Evolutionary conservation across 208 protist species (phyloP), one percentile per base, ranked within the genome.

Genomic region (Crithidia acanthocephali): DNA sequence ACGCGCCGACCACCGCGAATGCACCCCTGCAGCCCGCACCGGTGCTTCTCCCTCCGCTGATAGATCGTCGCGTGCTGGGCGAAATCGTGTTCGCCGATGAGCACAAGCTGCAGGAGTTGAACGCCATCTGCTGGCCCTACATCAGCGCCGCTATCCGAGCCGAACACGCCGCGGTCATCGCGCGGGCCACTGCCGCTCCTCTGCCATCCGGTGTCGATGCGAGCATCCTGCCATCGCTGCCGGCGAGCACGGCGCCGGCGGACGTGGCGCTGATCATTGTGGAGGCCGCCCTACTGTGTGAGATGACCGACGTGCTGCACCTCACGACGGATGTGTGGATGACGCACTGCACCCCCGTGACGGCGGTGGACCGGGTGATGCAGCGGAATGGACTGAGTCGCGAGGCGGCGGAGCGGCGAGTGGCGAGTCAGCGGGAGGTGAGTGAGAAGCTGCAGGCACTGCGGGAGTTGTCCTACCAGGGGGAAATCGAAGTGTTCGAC

Each of bases 61-160:
- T 95, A 48, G 76, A 95, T 63, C 79, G 90, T 20, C 73, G 56
- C 22, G 79, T 66, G 37, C 68, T 95, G 2, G 86, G 83, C 23
- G 42, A 51, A 8, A 68, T 91, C 40, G 86, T 91, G 2, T 95
- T 95, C 72, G 32, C 60, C 0, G 76, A 88, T 51, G 75, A 48
- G 16, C 70, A 25, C 25, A 72, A 89, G 40, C 63, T 86, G 44
- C 65, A 81, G 30, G 58, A 75, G 59, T 79, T 95, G 18, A 92
- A 87, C 48, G 48, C 69, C 11, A 90, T 95, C 18, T 95, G 86
- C 72, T 88, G 86, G 85, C 90, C 90, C 0, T 81, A 89, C 67
- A 90, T 95, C 72, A 68, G 42, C 25, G 65, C 72, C n/a, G 80
- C 81, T 20, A 80, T 95, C 23, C 60, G 60, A 13, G 69, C 72